A percentile compares a stretch with the other conserved stretches of the same genome.
Conservation (phyloP, 2,329 filamentous ascomycete species). For the Alternaria hordeiaustralica region DNA sequence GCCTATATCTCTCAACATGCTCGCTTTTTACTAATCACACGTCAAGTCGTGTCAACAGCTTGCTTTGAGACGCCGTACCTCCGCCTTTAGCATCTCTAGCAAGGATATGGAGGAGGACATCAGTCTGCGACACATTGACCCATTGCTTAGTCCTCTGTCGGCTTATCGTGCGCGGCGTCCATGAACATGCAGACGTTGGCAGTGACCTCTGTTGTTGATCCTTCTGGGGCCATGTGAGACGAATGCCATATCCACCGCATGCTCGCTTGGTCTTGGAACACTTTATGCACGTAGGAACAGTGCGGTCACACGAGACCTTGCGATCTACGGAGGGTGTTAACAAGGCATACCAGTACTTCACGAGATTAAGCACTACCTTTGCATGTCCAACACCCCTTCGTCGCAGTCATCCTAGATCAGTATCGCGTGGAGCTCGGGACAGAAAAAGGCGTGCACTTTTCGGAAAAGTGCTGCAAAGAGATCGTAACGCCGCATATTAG, state of each 20-base stretch:
- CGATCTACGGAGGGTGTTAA: slow-evolving; percentile 6
- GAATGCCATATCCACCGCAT: slow-evolving; percentile 20
- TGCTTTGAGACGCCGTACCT: neutral
- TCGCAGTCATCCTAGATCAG: neutral
- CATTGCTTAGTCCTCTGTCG: neutral
- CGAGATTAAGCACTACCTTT: neutral
- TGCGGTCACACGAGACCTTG: slow-evolving; percentile 18
- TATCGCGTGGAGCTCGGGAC: neutral
- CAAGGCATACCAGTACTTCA: neutral
- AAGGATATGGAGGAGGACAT: slow-evolving; percentile 12
- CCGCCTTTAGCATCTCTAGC: neutral
- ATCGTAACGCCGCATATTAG: neutral
- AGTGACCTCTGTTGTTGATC: neutral
- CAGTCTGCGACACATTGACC: slow-evolving; percentile 10
- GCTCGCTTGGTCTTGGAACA: slow-evolving; percentile 15
- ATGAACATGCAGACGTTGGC: too few species aligned
- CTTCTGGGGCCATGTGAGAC: slow-evolving; percentile 14
- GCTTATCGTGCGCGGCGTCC: neutral
- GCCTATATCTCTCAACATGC: neutral
- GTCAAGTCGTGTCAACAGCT: neutral
- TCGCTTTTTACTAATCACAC: neutral
- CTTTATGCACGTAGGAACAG: slow-evolving; percentile 7
- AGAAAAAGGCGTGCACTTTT: neutral
- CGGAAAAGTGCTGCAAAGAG: neutral
- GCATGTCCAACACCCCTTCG: neutral